Evolutionary conservation across 768 basidiomycete species (phyloP), one percentile per base, ranked within the genome.

Genomic region (Lyophyllum atratum): DNA sequence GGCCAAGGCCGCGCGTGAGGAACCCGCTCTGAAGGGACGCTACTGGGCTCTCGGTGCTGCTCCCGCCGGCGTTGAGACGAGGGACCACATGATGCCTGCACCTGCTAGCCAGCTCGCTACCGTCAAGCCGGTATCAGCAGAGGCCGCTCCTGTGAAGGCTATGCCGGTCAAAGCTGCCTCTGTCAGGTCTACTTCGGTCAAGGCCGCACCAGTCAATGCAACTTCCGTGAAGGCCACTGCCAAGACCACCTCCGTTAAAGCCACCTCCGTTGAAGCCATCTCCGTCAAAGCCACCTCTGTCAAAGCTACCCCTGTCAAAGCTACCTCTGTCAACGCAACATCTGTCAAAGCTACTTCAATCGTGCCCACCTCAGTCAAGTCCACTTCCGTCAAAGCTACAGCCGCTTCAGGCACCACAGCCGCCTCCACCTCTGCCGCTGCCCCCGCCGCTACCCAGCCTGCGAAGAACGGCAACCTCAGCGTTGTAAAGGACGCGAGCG

Each of bases 401-500:
- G 10, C 17, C 8, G 31, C 31, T 14, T 14, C 22, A 9, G 9
- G 19, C 19, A 15, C 21, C 31, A 5, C 31, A 3, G 24, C 49
- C n/a, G 22, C 44, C 24, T 44, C 56, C 2, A n/a, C 26, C 40
- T 17, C 34, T 12, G 33, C 59, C 34, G 29, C 49, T 22, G 28
- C 49, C 21, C 44, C 47, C 24, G 47, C 25, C 7, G 26, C 51
- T 8, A 24, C 49, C 17, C 21, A 37, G 19, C 31, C 42, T 33
- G 53, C 53, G 15, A 58, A 62, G n/a, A 42, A 25, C 1, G 49
- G 24, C 28, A 21, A 34, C 19, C 25, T 55, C 22, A 52, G 22
- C 19, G 51, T 54, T n/a, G 24, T 42, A 34, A 51, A 25, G 31
- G 56, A 54, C 21, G 54, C 65, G 28, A 58, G 56, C 46, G 50